phyloP scores from a whole-genome alignment of 768 basidiomycete species.

The Trichaptum fuscoviolaceum region DNA sequence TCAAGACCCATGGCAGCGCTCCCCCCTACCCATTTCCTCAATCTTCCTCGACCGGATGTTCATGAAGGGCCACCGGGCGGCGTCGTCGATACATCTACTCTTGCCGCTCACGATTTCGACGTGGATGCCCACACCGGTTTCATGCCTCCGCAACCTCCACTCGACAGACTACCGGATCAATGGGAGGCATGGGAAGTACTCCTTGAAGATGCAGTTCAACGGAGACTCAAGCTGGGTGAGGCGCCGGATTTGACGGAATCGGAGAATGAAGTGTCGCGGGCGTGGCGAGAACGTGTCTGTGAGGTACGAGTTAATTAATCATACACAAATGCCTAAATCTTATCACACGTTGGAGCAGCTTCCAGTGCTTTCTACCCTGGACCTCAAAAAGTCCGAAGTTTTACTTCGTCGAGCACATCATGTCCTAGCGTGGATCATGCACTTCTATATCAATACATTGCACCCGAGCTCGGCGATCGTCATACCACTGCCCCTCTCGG shows the following conservation, averaged over 20 bases:
- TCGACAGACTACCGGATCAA: conserved; percentile 48
- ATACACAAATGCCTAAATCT: neutral
- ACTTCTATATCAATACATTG: conserved; percentile 50
- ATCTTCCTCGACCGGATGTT: conserved; percentile 29
- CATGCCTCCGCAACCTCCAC: conserved; percentile 76
- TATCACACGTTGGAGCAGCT: conserved; percentile 25
- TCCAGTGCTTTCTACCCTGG: conserved; percentile 31
- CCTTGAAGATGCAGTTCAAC: conserved; percentile 44
- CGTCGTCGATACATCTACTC: conserved; percentile 29
- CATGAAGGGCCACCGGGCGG: conserved; percentile 20
- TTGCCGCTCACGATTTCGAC: conserved; percentile 60
- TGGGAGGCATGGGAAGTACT: conserved; percentile 73
- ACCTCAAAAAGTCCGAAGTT: conserved; percentile 35
- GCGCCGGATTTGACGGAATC: conserved; percentile 20
- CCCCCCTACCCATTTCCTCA: conserved; percentile 26
- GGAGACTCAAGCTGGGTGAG: conserved; percentile 54
- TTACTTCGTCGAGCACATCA: conserved; percentile 50
- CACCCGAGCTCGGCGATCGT: conserved; percentile 33
- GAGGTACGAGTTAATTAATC: conserved; percentile 25
- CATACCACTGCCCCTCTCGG: conserved; percentile 65
- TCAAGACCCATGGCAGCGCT: conserved; percentile 6
- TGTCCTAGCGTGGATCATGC: conserved; percentile 48
- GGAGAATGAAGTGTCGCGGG: conserved; percentile 29
- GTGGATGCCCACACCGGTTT: conserved; percentile 90
- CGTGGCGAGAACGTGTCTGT: conserved; percentile 39